A percentile compares a stretch with the other conserved stretches of the same genome.
Conservation (phyloP, 2,329 filamentous ascomycete species). For the Sclerotinia minor region DNA sequence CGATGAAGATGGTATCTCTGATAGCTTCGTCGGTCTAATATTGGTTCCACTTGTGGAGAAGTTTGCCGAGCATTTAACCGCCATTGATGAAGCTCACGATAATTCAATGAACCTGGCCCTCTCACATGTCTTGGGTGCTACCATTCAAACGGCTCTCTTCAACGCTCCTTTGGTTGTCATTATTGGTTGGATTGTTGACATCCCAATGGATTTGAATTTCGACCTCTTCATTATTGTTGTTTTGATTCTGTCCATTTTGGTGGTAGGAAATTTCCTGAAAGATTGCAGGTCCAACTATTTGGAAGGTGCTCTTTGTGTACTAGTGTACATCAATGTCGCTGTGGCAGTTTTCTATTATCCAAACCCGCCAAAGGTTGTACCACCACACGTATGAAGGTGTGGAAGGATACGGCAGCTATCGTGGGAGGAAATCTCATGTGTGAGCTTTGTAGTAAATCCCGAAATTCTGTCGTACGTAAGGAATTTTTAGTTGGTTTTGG, state of each 20-base stretch:
- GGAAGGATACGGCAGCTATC: no score
- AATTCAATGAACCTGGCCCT: constrained; percentile 58
- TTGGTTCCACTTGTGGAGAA: constrained; percentile 82
- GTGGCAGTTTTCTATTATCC: constrained; percentile 60
- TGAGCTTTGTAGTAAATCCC: not conserved
- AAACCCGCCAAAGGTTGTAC: constrained; percentile 40
- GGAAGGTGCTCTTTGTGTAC: constrained; percentile 78
- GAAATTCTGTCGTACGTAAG: not conserved
- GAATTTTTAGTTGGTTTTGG: not conserved
- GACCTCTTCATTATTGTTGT: constrained; percentile 81
- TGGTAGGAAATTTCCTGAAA: constrained; percentile 82
- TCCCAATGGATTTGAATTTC: constrained; percentile 77
- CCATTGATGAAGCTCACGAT: constrained; percentile 81
- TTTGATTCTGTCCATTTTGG: constrained; percentile 79
- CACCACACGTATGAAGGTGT: not conserved
- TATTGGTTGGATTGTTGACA: constrained; percentile 74
- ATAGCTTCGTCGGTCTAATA: constrained; percentile 69
- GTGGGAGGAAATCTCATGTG: not conserved
- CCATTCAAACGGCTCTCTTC: constrained; percentile 84
- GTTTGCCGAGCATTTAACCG: constrained; percentile 79
- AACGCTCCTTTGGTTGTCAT: constrained; percentile 83
- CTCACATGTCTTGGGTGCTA: constrained; percentile 57
- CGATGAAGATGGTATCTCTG: constrained; percentile 50
- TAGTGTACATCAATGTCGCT: constrained; percentile 62
- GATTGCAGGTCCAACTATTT: constrained; percentile 91